Base-by-base conservation (phyloP, 2,329 filamentous ascomycete genomes). In the Mollisiaceae sp. region DNA sequence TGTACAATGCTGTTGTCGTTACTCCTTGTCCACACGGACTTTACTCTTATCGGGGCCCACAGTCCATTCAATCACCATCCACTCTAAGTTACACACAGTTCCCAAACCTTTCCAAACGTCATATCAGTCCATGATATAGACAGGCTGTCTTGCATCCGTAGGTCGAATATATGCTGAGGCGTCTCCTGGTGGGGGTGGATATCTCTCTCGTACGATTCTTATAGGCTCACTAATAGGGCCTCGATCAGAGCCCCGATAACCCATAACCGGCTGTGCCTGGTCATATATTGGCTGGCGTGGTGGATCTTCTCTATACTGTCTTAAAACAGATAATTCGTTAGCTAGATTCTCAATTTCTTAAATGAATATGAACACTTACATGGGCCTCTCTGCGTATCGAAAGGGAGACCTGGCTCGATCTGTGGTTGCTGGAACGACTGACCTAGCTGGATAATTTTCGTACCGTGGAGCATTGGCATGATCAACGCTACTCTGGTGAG, bases 401-500 rank as follows among this genome's bases (percentile, higher is more conserved):
- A 67, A 39, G 43, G 72, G 72, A 70, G 73, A 71, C 64, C 69
- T 72, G 67, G 67, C 63, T 70, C 69, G 67, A 62, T 62, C 38
- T 59, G 62, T 38, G 36, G 61, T 58, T 38, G 50, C n/a, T 50
- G 65, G 56, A 65, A 64, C 41, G 54, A 65, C 69, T 52, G 70
- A 69, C 65, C 68, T 68, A 63, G 66, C 60, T 66, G 65, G 45
- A 58, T 66, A 58, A 27, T 71, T 67, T 59, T 70, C 65, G 67
- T 67, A 65, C 60, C 59, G 61, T 39, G 57, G 56, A 64, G 55
- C 12, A 66, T 66, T 64, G 35, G 54, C 55, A 64, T 65, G 66
- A 64, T 47, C 43, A 60, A 56, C 65, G 69, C 57, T 32, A 43
- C 59, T 63, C 35, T 67, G 70, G 63, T 43, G 60, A 67, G 63